A percentile compares a stretch with the other conserved stretches of the same genome.
These are phyloP conservation scores for Clathrospora elynae DNA, from an alignment of 2,329 filamentous ascomycete species.

Conservation along the genomic window DNA sequence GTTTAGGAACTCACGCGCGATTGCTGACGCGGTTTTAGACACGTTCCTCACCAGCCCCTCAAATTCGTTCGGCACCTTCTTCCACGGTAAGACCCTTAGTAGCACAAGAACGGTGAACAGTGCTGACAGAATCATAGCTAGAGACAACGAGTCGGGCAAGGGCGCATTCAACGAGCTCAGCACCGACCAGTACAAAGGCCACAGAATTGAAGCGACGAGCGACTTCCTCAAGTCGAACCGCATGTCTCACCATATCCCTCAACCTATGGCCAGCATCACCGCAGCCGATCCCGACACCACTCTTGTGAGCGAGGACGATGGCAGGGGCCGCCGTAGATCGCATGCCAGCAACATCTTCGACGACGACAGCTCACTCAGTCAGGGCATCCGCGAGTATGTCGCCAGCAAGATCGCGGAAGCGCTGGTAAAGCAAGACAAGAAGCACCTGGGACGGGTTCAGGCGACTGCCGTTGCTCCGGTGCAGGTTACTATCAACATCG, in stretches of 20 bases:
- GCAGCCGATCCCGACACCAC: neutral
- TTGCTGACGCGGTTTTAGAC: too few relatives aligned
- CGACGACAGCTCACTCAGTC: neutral
- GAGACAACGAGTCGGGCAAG: neutral
- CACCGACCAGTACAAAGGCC: neutral
- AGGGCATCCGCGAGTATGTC: slow-evolving; percentile 14
- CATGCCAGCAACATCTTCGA: slow-evolving; percentile 7
- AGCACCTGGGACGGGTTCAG: neutral
- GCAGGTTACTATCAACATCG: slow-evolving; percentile 3
- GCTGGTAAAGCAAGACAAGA: neutral
- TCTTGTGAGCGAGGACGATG: neutral
- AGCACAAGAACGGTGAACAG: too few relatives aligned
- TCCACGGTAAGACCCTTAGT: too few relatives aligned
- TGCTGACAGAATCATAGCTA: neutral
- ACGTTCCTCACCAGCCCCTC: neutral
- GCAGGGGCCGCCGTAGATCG: neutral
- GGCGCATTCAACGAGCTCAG: neutral
- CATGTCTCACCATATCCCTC: neutral
- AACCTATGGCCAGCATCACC: neutral
- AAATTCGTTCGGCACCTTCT: neutral
- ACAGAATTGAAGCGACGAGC: neutral
- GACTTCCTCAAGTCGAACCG: neutral
- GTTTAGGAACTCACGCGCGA: too few relatives aligned
- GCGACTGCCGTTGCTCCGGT: neutral
- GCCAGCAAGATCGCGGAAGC: slow-evolving; percentile 13